Conservation (phyloP, 2,329 filamentous ascomycete species). For the Phaeosphaeria sp. region DNA sequence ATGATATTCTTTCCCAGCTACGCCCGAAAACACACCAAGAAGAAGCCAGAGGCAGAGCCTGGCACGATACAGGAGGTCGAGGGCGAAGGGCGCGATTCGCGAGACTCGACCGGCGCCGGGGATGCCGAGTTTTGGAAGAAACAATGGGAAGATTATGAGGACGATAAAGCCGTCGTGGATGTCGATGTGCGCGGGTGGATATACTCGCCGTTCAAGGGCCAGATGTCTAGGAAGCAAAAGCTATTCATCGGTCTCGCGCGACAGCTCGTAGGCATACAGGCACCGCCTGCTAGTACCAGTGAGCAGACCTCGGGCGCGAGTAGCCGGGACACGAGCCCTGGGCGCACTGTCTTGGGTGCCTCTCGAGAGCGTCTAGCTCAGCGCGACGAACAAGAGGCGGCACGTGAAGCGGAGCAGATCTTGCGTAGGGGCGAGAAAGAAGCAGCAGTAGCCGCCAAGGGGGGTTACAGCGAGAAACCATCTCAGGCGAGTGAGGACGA, state of each 20-base stretch:
- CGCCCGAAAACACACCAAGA: constrained; percentile 72
- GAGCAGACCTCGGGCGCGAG: constrained; percentile 46
- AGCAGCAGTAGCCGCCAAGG: constrained; percentile 71
- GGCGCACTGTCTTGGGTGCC: constrained; percentile 23
- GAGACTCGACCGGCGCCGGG: constrained; percentile 56
- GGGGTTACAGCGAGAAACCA: constrained; percentile 75
- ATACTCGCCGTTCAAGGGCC: constrained; percentile 83
- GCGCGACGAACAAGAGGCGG: constrained; percentile 70
- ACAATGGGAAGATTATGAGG: constrained; percentile 80
- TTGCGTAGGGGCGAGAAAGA: constrained; percentile 74
- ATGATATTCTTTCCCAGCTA: constrained; percentile 97
- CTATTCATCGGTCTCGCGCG: constrained; percentile 85
- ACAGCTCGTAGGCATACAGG: constrained; percentile 84
- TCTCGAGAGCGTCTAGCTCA: constrained; percentile 56
- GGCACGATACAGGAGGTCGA: constrained; percentile 47
- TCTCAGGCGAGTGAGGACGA: constrained; percentile 52
- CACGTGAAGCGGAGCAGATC: constrained; percentile 77
- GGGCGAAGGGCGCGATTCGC: constrained; percentile 50
- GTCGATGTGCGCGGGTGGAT: constrained; percentile 97
- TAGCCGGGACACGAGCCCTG: constrained; percentile 56
- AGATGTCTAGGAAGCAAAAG: constrained; percentile 85
- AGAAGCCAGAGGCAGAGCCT: constrained; percentile 45
- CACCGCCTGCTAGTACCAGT: constrained; percentile 59
- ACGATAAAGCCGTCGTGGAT: constrained; percentile 85
- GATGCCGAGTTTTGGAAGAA: constrained; percentile 78